Base-by-base conservation (phyloP, 2,329 filamentous ascomycete genomes). In the Xylaria polymorpha region DNA sequence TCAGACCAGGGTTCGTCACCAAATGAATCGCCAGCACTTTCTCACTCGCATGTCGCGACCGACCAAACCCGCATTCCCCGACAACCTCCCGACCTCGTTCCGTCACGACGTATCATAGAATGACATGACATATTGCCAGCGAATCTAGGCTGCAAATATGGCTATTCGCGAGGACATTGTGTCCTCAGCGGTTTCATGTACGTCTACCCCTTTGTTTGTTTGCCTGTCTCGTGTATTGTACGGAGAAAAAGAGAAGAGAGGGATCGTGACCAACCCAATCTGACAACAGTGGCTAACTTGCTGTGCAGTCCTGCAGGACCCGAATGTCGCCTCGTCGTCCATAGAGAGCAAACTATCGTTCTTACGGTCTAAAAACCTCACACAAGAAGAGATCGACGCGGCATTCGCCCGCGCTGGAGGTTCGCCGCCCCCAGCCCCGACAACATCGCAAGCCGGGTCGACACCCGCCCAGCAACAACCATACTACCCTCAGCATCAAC, bases 291-390 rank as follows among this genome's bases (percentile, higher is more conserved):
- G 8, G 39, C 64, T 66, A 61, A 66, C 29, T 55, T 69, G 57
- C 69, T 18, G 35, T 61, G 46, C 77, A 95, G 94, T 99, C 82
- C 90, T 99, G 69, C 94, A 97, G 83, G 96, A 99, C 80, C 94
- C 96, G 12, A 97, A 91, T 61, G 95, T 99, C 74, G 90, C 94
- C 44, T 89, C 90, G 10, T 95, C 96, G 5, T 92, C 96, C n/a
- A 84, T 97, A 71, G 96, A 98, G 78, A 98, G 96, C 81, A 91
- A 94, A 73, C 88, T 98, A 68, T 92, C 94, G 9, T 99, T 99
- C 76, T 86, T 99, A 22, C 93, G 94, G 80, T 97, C 94, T 8
- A 99, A 99, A 83, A 98, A 99, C 81, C 87, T 99, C 64, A 98
- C 95, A 0, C 92, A 96, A 80, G 95, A 98, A 81, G 97, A 99